Conservation (phyloP, 805 yeast species). For the Ogataea kodamae region DNA sequence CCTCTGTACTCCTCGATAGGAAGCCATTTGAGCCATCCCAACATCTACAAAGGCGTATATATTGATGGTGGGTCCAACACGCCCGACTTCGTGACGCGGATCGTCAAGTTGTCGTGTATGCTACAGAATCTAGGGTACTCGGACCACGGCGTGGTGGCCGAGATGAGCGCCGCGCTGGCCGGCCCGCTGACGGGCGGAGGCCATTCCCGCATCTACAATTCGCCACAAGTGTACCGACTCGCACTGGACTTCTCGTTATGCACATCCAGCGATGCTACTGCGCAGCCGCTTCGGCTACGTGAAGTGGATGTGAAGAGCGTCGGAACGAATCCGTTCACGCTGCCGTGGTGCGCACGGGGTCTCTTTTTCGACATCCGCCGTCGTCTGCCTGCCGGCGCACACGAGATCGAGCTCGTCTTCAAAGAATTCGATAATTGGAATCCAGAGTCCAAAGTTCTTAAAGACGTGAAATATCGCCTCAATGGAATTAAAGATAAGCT, state of each 20-base stretch:
- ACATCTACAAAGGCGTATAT: conserved; percentile 83
- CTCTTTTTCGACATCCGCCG: conserved; percentile 52
- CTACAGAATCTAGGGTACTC: conserved; percentile 72
- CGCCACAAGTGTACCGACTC: conserved; percentile 75
- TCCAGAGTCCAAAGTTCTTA: conserved; percentile 77
- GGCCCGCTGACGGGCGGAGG: conserved; percentile 96
- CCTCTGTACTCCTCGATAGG: conserved; percentile 89
- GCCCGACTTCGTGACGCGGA: conserved; percentile 72
- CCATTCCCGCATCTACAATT: conserved; percentile 85
- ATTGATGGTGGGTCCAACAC: conserved; percentile 78
- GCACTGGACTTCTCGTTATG: conserved; percentile 74
- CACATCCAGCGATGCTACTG: conserved; percentile 44
- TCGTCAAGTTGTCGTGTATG: conserved; percentile 70
- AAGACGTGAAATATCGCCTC: conserved; percentile 68
- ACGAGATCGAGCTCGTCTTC: conserved; percentile 58
- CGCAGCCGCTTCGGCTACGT: conserved; percentile 29
- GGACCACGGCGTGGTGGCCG: conserved; percentile 84
- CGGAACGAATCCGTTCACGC: conserved; percentile 75
- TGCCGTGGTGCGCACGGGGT: conserved; percentile 94
- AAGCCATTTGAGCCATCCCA: conserved; percentile 81
- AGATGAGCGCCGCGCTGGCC: conserved; percentile 72
- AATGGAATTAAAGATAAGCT: conserved; percentile 35
- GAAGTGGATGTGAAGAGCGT: conserved; percentile 60
- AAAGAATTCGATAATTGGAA: conserved; percentile 80
- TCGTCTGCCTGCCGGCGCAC: conserved; percentile 39